A percentile compares a stretch with the other conserved stretches of the same genome.
Evolutionary conservation across 2,329 filamentous ascomycete genomes (phyloP).

Genomic region (Cercospora janseana): DNA sequence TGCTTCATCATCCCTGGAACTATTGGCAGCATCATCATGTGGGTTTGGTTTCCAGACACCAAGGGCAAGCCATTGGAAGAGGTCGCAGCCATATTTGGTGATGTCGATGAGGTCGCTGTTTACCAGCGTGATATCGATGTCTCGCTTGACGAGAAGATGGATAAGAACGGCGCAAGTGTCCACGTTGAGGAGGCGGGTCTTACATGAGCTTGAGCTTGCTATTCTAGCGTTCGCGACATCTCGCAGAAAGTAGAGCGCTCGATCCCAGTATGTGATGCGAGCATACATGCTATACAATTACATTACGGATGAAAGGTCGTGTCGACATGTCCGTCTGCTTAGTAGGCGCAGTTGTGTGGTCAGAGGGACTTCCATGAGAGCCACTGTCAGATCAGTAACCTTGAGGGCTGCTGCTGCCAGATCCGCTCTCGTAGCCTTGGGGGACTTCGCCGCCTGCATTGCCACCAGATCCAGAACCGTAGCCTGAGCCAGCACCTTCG

Average conservation of each 20-base stretch:
- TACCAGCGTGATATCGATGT: slow-evolving; percentile 13
- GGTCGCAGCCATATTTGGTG: slow-evolving; percentile 25
- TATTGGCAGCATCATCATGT: slow-evolving; percentile 20
- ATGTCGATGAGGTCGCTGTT: slow-evolving; percentile 19
- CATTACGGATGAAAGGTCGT: no score
- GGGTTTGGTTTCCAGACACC: slow-evolving; percentile 22
- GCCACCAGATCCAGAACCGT: not conserved
- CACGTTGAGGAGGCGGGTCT: not conserved
- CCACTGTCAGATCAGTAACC: no score
- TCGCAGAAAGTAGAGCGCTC: not conserved
- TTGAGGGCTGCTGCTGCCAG: not conserved
- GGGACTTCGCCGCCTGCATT: not conserved
- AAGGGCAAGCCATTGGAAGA: slow-evolving; percentile 26
- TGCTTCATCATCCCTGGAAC: slow-evolving; percentile 25
- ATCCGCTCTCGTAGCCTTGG: no score
- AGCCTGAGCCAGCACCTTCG: not conserved
- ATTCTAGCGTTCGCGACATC: not conserved
- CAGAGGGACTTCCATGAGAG: no score
- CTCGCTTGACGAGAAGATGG: slow-evolving; percentile 1
- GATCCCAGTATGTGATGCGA: not conserved
- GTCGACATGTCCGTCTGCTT: no score
- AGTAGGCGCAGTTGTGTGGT: no score
- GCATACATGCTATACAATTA: no score
- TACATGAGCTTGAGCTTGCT: not conserved
- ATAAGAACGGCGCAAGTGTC: not conserved